phyloP scores from a whole-genome alignment of 345 rosid genomes.

The Aurinia saxatilis region DNA sequence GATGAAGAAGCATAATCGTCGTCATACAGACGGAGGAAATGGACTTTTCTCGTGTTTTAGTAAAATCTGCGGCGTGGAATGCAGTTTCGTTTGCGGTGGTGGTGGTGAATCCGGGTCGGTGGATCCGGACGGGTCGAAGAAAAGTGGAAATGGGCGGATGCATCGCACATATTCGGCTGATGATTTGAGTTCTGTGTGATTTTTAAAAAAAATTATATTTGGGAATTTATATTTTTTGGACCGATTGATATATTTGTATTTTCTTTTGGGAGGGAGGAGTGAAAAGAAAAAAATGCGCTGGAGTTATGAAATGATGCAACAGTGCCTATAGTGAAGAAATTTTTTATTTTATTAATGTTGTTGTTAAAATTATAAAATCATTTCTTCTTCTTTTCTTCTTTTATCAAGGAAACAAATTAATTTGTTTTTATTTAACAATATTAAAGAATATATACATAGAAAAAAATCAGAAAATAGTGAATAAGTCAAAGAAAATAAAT shows the following conservation, averaged over 20 bases:
- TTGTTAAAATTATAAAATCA: not conserved
- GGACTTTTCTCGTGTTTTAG: conserved; percentile 65
- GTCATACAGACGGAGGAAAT: conserved; percentile 33
- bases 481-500: no score
- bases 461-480: no score
- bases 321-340: not conserved
- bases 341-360: not conserved
- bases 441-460: no score
- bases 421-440: no score
- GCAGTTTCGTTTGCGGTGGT: conserved; percentile 61
- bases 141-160: not conserved
- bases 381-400: not conserved
- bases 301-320: not conserved
- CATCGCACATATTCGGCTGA: conserved; percentile 18
- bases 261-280: not conserved
- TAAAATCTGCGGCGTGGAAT: conserved; percentile 57
- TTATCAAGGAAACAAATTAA: no score
- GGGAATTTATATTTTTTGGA: conserved; percentile 4
- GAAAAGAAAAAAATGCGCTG: not conserved
- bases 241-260: not conserved
- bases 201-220: not conserved
- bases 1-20: conserved; percentile 11
- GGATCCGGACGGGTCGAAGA: not conserved
- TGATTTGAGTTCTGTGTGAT: conserved; percentile 19
- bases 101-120: conserved; percentile 8